Percentiles rank a stretch among this genome's conserved stretches.
phyloP scores from a whole-genome alignment of 1,139 yeast genomes.

The Pichia sp. region DNA sequence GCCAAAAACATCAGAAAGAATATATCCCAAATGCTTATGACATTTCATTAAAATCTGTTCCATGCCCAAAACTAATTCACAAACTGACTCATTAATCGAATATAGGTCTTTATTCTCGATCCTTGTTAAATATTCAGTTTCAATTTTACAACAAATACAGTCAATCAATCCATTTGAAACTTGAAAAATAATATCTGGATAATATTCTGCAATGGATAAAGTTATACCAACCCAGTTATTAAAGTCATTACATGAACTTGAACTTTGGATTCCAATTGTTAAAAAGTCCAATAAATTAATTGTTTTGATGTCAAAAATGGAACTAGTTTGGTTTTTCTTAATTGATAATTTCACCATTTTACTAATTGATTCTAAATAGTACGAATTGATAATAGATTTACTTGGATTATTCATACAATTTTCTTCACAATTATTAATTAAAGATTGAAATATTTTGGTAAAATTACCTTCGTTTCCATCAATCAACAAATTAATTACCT shows the following conservation, averaged over 20 bases:
- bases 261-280: conserved; percentile 20
- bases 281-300: conserved; percentile 24
- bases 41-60: conserved; percentile 57
- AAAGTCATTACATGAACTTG: conserved; percentile 19
- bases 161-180: conserved; percentile 45
- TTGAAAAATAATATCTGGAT: conserved; percentile 36
- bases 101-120: conserved; percentile 9
- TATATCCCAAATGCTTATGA: conserved; percentile 44
- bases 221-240: conserved; percentile 25
- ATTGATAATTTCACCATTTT: conserved; percentile 23
- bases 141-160: conserved; percentile 43
- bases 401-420: conserved; percentile 6
- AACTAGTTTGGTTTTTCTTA: conserved; percentile 9
- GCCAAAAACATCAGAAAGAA: conserved; percentile 21
- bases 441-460: conserved; percentile 32
- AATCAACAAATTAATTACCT: conserved; percentile 39
- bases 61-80: conserved; percentile 54
- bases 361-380: conserved; percentile 19
- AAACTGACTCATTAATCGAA: conserved; percentile 41
- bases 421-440: conserved; percentile 21
- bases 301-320: conserved; percentile 17
- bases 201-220: conserved; percentile 19
- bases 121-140: conserved; percentile 12
- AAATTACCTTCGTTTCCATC: conserved; percentile 55
- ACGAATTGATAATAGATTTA: conserved; percentile 10